Base-by-base conservation (phyloP, 192 early-diverging fungal genomes). In the Geranomyces michiganensis region DNA sequence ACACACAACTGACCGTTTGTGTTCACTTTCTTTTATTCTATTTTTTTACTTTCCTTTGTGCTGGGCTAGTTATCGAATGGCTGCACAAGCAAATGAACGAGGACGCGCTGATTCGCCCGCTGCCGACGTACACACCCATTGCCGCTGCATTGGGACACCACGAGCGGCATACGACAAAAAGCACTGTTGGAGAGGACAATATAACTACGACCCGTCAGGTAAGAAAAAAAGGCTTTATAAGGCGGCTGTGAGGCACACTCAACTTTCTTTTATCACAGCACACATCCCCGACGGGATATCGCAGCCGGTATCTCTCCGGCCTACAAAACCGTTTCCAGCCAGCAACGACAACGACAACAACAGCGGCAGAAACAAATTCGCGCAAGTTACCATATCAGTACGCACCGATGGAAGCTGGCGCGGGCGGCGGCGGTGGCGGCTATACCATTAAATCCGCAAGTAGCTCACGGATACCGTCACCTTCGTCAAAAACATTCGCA, bases 51-150 rank as follows among this genome's bases (percentile, higher is more conserved):
- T n/a, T 47, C 21, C 36, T 10, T 41, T 41, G 5, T 41, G n/a
- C n/a, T n/a, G n/a, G n/a, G 13, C 1, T 59, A 87, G 86, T 87
- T n/a, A 87, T 87, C 59, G 84, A 86, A 67, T 87, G 82, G 82
- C 80, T 87, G 19, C 86, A 87, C 68, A 87, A 87, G 68, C 86
- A 86, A 76, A 56, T 87, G 49, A 87, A 87, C 68, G 85, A 87
- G 62, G 82, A 87, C 45, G 81, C 85, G 13, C 68, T 86, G 5
- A 59, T 61, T 48, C 74, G 81, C 30, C 84, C 84, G 44, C 9
- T 76, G 15, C 30, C 51, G 26, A 27, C 21, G 21, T 55, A 55
- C 14, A 41, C 36, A 41, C 36, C 36, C 29, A 49, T 27, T 7
- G 58, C 21, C 49, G 45, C 47, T 24, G 55, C n/a, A n/a, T n/a